Evolutionary conservation across 768 basidiomycete genomes (phyloP), one percentile per base, ranked within the genome.

Genomic region (Mycena pura): DNA sequence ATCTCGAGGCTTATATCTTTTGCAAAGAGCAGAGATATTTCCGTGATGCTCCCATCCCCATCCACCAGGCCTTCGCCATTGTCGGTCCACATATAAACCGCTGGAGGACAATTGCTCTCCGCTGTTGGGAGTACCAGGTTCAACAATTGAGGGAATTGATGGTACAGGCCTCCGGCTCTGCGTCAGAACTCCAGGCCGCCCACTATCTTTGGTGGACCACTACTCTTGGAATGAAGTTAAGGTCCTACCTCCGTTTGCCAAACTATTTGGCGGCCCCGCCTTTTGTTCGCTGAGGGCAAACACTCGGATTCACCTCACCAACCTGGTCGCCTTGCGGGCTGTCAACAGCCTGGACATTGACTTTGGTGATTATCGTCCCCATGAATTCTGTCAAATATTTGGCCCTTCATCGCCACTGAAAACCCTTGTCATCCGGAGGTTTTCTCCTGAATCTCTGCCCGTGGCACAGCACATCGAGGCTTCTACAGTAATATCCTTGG

Each of bases 41-140:
- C 10, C 22, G 4, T 24, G 19, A 24, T 14, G 13, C 34, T 2
- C n/a, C 27, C 31, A 56, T 46, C 5, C 6, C 1, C 3, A 15
- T 51, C 28, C 11, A 6, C 7, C n/a, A 15, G 39, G 47, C 24
- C 0, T 44, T 60, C 10, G 32, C 24, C 5, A 25, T 60, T 3
- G 15, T 60, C 3, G 58, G 58, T 0, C 58, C 36, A 0, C 51
- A 52, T 52, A 28, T 60, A 10, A 9, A 22, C 21, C 58, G 58
- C 28, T 60, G 58, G 58, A 32, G 45, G 0, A 53, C 19, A 8
- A 5, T 60, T 21, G 40, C 51, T 10, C 10, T 60, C 7, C 58
- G 51, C 8, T 24, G 34, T 10, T 52, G 44, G 50, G 5, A 5
- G 3, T 0, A 3, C 17, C 50, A 60, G n/a, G 5, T 53, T 8